These are phyloP conservation scores for Verticillium zaregamsianum DNA, from an alignment of 2,329 filamentous ascomycete species.

Conservation along the genomic window DNA sequence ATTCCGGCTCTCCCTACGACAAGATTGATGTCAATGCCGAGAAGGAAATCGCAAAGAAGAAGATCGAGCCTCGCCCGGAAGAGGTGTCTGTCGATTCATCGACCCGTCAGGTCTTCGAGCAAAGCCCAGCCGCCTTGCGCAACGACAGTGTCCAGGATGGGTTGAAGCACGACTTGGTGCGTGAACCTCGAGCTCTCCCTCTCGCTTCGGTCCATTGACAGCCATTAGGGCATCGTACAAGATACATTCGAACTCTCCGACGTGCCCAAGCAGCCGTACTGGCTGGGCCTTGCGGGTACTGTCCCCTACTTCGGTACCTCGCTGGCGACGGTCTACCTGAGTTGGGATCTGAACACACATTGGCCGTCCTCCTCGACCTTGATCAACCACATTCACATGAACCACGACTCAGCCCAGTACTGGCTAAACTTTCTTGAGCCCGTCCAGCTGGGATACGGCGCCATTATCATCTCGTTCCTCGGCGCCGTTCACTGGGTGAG, in stretches of 20 bases:
- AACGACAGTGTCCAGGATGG: conserved; percentile 25
- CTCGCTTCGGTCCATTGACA: neutral
- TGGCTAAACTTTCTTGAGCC: conserved; percentile 76
- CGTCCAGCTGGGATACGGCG: conserved; percentile 86
- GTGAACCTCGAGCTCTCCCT: conserved; percentile 17
- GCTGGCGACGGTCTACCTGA: conserved; percentile 73
- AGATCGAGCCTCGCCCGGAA: conserved; percentile 56
- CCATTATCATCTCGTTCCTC: conserved; percentile 88
- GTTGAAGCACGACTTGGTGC: conserved; percentile 52
- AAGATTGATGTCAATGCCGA: conserved; percentile 53
- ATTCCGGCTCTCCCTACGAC: conserved; percentile 19
- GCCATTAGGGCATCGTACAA: conserved; percentile 54
- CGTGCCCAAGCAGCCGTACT: conserved; percentile 64
- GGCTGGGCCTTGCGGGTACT: conserved; percentile 71
- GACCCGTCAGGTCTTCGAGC: conserved; percentile 45
- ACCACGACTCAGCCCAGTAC: conserved; percentile 65
- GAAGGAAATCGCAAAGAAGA: conserved; percentile 46
- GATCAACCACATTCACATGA: conserved; percentile 62
- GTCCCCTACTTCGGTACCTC: conserved; percentile 85
- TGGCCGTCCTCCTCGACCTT: conserved; percentile 56
- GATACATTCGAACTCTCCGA: conserved; percentile 62
- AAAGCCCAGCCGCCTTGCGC: conserved; percentile 15
- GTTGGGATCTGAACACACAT: conserved; percentile 75
- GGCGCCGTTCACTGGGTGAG: conserved; percentile 83
- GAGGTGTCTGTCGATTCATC: conserved; percentile 56